These are phyloP conservation scores for Zymoseptoria pseudotritici DNA, from an alignment of 2,329 filamentous ascomycete species.

Conservation along the genomic window DNA sequence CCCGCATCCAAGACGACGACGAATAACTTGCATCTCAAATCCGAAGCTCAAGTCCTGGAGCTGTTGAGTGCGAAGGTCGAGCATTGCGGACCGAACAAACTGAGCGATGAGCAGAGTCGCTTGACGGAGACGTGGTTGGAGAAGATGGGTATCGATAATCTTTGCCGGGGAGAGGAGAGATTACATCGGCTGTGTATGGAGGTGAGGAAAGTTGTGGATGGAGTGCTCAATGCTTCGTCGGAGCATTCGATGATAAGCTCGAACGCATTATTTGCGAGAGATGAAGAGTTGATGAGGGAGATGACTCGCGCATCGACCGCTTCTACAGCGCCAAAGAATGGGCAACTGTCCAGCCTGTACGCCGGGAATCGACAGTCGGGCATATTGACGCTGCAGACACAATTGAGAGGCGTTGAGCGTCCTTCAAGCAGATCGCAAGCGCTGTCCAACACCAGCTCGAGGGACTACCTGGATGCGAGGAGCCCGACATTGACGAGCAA, in stretches of 20 bases:
- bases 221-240: constrained; percentile 62
- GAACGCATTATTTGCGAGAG: constrained; percentile 75
- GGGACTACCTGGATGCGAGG: constrained; percentile 61
- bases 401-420: constrained; percentile 19
- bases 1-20: constrained; percentile 40
- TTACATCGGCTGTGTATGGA: constrained; percentile 92
- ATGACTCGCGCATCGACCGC: background rate
- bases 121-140: constrained; percentile 77
- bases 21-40: constrained; percentile 63
- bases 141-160: constrained; percentile 76
- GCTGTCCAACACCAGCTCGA: constrained; percentile 31
- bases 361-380: constrained; percentile 7
- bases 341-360: constrained; percentile 7
- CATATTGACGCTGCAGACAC: constrained; percentile 16
- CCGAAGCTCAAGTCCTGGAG: constrained; percentile 79
- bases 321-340: constrained; percentile 1
- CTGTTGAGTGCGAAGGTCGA: constrained; percentile 74
- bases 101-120: constrained; percentile 91
- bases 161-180: constrained; percentile 88
- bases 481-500: constrained; percentile 67
- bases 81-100: constrained; percentile 86
- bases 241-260: constrained; percentile 88
- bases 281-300: constrained; percentile 25
- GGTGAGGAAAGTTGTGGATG: constrained; percentile 75
- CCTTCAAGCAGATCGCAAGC: constrained; percentile 22